Evolutionary conservation across 1,284 basidiomycete species (phyloP).

Genomic region (Naganishia liquefaciens): DNA sequence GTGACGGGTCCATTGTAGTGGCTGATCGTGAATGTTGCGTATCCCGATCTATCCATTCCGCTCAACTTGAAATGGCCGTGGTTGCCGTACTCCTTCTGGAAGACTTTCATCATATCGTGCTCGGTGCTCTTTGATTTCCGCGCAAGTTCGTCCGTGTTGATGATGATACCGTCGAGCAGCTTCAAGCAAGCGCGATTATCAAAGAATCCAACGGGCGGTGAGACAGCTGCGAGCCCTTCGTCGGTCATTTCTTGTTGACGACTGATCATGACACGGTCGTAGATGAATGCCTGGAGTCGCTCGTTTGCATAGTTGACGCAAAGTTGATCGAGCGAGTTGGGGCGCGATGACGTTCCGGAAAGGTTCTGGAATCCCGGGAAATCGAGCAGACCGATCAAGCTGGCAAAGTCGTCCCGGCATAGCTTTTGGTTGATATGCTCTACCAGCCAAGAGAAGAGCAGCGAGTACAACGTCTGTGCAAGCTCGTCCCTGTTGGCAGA

Average conservation of each 20-base stretch:
- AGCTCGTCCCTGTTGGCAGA: constrained; percentile 90
- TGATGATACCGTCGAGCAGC: constrained; percentile 84
- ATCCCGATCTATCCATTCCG: constrained; percentile 71
- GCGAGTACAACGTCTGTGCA: constrained; percentile 86
- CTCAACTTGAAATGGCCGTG: constrained; percentile 86
- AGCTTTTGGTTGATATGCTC: constrained; percentile 94
- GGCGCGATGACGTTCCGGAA: constrained; percentile 62
- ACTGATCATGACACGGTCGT: constrained; percentile 66
- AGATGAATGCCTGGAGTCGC: constrained; percentile 79
- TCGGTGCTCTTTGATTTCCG: constrained; percentile 87
- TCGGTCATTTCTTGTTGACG: constrained; percentile 55
- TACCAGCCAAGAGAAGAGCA: constrained; percentile 95
- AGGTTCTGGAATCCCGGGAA: constrained; percentile 91
- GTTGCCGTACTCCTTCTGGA: constrained; percentile 90
- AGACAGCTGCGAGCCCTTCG: constrained; percentile 75
- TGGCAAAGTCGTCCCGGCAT: constrained; percentile 83
- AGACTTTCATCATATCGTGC: constrained; percentile 90
- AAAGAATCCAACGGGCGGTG: constrained; percentile 73
- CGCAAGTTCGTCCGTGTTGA: constrained; percentile 97
- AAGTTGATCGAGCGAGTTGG: constrained; percentile 93
- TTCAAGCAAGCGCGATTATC: constrained; percentile 89
- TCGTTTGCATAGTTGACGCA: constrained; percentile 96
- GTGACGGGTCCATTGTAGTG: constrained; percentile 90
- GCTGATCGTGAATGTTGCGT: constrained; percentile 84
- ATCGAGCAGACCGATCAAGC: constrained; percentile 94